A percentile compares a stretch with the other conserved stretches of the same genome.
phyloP scores from a whole-genome alignment of 257 asterid genomes.

The Solanum neorickii region DNA sequence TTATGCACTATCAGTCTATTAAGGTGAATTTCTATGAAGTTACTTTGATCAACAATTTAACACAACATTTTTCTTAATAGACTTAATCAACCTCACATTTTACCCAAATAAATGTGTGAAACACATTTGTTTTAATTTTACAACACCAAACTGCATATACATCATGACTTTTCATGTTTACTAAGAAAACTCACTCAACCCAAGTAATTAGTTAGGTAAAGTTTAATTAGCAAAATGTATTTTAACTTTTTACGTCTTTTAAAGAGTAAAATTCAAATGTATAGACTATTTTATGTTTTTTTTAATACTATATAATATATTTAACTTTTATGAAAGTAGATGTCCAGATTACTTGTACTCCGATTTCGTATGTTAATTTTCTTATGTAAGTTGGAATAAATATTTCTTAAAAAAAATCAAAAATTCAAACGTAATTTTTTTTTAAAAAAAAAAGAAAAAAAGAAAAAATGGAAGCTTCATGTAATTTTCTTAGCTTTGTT shows the following conservation, averaged over 20 bases:
- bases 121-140: not conserved
- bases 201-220: not conserved
- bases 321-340: not conserved
- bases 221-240: not conserved
- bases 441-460: too few species aligned
- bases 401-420: not conserved
- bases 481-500: not conserved
- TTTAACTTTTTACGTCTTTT: not conserved
- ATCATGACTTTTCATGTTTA: not conserved
- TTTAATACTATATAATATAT: not conserved
- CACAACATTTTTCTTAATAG: not conserved
- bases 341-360: not conserved
- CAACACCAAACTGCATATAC: not conserved
- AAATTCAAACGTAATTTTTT: not conserved
- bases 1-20: not conserved
- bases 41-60: not conserved
- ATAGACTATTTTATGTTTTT: not conserved
- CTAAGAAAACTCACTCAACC: not conserved
- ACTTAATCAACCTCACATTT: not conserved
- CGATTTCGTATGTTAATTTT: not conserved
- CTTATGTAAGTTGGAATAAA: not conserved
- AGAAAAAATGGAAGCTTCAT: not conserved
- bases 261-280: not conserved
- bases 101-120: not conserved
- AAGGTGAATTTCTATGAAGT: not conserved